Percentiles rank a stretch among this genome's conserved stretches.
Evolutionary conservation across 306 rosid species (phyloP).

Genomic region (Hippophae rhamnoides): DNA sequence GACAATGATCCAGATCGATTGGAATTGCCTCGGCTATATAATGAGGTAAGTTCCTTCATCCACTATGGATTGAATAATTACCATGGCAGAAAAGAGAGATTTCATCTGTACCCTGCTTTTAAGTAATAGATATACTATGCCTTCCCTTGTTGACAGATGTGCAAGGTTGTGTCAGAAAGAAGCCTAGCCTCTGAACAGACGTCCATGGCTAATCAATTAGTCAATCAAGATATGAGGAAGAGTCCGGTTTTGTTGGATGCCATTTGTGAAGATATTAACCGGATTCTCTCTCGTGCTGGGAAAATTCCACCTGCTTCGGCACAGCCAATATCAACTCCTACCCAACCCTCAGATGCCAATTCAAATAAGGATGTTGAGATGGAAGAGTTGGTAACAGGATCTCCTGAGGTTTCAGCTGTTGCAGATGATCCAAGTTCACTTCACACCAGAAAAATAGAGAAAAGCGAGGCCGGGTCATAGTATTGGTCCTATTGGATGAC

Average conservation of each 20-base stretch:
- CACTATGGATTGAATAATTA: neutral
- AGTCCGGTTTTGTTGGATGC: conserved; percentile 36
- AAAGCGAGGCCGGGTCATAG: no score
- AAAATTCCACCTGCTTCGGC: conserved; percentile 21
- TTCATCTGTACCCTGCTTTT: neutral
- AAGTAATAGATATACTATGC: neutral
- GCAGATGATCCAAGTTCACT: conserved; percentile 3
- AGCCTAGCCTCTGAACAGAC: conserved; percentile 16
- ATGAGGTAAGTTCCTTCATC: conserved; percentile 41
- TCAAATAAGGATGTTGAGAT: conserved; percentile 13
- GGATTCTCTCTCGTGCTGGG: conserved; percentile 35
- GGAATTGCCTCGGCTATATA: conserved; percentile 65
- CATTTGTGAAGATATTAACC: conserved; percentile 40
- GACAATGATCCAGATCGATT: conserved; percentile 51
- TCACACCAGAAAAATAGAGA: no score
- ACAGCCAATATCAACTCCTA: conserved; percentile 1
- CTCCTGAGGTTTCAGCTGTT: conserved; percentile 4
- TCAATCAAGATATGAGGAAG: conserved; percentile 20
- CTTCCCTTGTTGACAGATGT: conserved; percentile 48
- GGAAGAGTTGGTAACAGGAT: conserved; percentile 21
- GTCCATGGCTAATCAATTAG: conserved; percentile 13
- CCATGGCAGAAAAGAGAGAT: neutral
- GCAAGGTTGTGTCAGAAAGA: conserved; percentile 51
- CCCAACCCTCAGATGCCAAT: conserved; percentile 18
- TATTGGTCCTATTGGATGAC: no score